phyloP scores from a whole-genome alignment of 768 basidiomycete species.

The Leucocoprinus sp. region DNA sequence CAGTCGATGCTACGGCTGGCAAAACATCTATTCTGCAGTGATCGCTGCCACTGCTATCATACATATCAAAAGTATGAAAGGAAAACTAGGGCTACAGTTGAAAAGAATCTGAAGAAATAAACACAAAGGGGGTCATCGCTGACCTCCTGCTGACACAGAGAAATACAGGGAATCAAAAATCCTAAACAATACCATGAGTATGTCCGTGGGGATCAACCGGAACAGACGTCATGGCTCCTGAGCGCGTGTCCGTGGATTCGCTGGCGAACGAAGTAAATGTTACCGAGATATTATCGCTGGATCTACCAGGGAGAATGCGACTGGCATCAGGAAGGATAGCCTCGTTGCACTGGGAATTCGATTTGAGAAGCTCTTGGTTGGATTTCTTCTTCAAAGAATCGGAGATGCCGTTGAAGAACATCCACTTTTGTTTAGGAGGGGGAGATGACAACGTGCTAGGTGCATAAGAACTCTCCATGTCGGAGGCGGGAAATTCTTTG shows the following conservation, averaged over 20 bases:
- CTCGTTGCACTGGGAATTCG: constrained; percentile 29
- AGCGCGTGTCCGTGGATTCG: constrained; percentile 17
- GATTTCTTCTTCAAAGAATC: constrained; percentile 27
- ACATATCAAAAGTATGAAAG: too few species aligned
- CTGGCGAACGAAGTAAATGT: constrained; percentile 24
- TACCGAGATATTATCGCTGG: constrained; percentile 19
- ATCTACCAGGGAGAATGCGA: constrained; percentile 31
- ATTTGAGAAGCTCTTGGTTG: constrained; percentile 24
- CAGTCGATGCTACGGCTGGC: too few species aligned
- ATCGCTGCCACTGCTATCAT: too few species aligned
- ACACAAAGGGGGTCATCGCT: too few species aligned
- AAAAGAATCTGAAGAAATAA: too few species aligned
- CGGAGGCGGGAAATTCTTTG: constrained; percentile 5
- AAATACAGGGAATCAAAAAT: too few species aligned
- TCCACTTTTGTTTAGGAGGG: background rate
- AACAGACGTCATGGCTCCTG: constrained; percentile 14
- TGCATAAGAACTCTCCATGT: constrained; percentile 4
- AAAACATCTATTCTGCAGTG: too few species aligned
- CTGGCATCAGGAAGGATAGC: constrained; percentile 29
- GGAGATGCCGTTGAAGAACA: constrained; percentile 31
- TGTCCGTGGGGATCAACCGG: constrained; percentile 4
- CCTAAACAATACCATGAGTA: constrained; percentile 7
- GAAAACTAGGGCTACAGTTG: too few species aligned
- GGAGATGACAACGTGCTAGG: background rate
- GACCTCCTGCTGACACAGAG: too few species aligned